Base-by-base conservation (phyloP, 2,329 filamentous ascomycete species). In the Xenosphaeropsis pyriputrescens region DNA sequence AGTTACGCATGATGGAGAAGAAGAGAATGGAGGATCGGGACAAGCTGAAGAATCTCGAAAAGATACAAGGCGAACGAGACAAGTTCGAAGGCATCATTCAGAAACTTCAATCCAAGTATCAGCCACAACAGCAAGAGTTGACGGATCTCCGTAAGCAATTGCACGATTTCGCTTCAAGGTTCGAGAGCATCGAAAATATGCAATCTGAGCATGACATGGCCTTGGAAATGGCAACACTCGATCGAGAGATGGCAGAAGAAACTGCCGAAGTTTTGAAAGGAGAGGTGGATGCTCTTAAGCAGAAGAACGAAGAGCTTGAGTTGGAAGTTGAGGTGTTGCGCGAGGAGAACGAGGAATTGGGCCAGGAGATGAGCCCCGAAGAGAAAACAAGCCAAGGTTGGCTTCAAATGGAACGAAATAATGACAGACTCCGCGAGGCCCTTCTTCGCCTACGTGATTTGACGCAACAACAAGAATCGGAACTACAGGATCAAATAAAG, bases 231-330 rank as follows among this genome's bases (percentile, higher is more conserved):
- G 85, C 86, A 6, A 80, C 84, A 0, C 64, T 98, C 18, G 91
- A 98, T 54, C 76, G 85, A 33, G 89, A 98, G 57, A 93, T 96
- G 83, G 91, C 91, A 0, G 88, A 98, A 57, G 89, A 95, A 58
- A 85, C 78, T 32, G 80, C 84, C 1, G 91, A 96, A 47, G 75
- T 80, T 14, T 66, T 81, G 36, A 91, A 86, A 55, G 70, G 73
- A 2, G 88, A 98, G 52, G 63, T 93, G 17, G 83, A 93, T 29
- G 70, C 75, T 2, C 57, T 93, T 38, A 84, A 85, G 50, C 63
- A 72, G 41, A 85, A 79, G 51, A 61, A 76, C 1, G 88, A 96
- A 55, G 88, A 96, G 56, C 64, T 93, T 6, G 78, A 91, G 49
- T 65, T 95, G 8, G 89, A 98, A 54, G 70, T 89, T 1, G 89